Evolutionary conservation across 352 stramenopile genomes (phyloP).

Genomic region (Phytophthora litchii): DNA sequence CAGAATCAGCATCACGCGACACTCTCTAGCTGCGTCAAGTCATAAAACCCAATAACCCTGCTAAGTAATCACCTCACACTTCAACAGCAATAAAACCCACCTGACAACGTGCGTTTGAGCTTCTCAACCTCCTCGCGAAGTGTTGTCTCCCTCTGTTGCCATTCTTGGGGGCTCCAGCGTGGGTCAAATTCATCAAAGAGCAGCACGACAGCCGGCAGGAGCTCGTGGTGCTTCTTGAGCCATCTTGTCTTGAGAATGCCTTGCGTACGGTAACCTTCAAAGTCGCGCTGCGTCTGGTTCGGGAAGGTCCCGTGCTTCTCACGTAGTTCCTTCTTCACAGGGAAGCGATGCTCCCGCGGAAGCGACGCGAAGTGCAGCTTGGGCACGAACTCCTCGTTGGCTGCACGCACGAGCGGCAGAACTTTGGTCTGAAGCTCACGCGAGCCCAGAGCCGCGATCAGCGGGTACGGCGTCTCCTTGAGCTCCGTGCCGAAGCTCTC

Average conservation of each 20-base stretch:
- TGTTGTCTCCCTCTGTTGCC: conserved; percentile 65
- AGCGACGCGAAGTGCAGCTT: conserved; percentile 80
- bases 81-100: conserved; percentile 18
- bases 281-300: conserved; percentile 84
- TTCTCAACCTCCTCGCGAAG: conserved; percentile 83
- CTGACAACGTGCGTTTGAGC: conserved; percentile 61
- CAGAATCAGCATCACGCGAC: conserved; percentile 77
- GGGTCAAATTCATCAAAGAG: conserved; percentile 89
- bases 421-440: conserved; percentile 80
- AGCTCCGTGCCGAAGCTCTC: conserved; percentile 85
- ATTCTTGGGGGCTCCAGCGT: conserved; percentile 71
- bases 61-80: background rate
- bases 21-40: conserved; percentile 55
- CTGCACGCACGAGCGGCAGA: conserved; percentile 60
- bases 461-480: conserved; percentile 87
- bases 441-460: conserved; percentile 80
- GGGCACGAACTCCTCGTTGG: conserved; percentile 86
- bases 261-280: conserved; percentile 71
- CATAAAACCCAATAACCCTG: conserved; percentile 5
- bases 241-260: conserved; percentile 82
- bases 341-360: conserved; percentile 78
- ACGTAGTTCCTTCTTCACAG: conserved; percentile 81
- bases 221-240: conserved; percentile 89
- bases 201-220: conserved; percentile 78
- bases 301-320: conserved; percentile 87